Conservation (phyloP, 176 grass and related monocot genomes). For the Oryza glumipatula region DNA sequence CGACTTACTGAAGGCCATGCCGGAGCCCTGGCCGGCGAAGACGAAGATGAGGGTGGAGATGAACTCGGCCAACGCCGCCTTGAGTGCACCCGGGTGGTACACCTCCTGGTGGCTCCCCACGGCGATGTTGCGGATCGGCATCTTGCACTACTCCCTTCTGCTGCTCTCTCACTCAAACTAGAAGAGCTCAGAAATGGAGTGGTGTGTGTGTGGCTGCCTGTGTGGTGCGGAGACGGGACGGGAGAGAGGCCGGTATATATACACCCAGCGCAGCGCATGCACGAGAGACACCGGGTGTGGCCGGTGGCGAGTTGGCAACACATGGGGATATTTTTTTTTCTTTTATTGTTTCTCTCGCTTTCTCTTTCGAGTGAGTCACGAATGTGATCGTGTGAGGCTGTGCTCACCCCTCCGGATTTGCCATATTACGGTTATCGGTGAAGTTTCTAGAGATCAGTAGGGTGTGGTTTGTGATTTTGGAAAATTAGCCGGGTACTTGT, state of each 20-base stretch:
- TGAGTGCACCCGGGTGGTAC: conserved; percentile 74
- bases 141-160: conserved; percentile 19
- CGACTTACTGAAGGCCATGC: conserved; percentile 84
- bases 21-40: conserved; percentile 95
- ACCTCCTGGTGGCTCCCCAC: conserved; percentile 67
- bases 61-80: conserved; percentile 92
- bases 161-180: not conserved
- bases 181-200: not conserved
- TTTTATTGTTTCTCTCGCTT: not conserved
- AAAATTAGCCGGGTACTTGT: not conserved
- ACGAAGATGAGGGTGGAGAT: conserved; percentile 98
- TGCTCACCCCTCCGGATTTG: not conserved
- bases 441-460: conserved; percentile 8
- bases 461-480: not conserved
- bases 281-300: not conserved
- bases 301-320: conserved; percentile 18
- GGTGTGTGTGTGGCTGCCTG: not conserved
- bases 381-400: not conserved
- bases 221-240: conserved; percentile 25
- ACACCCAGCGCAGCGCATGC: not conserved
- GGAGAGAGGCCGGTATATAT: conserved; percentile 39
- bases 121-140: conserved; percentile 82
- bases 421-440: not conserved
- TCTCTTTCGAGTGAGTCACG: conserved; percentile 4
- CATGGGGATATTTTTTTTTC: not conserved